These are phyloP conservation scores for Torrubiella hemipterigena DNA, from an alignment of 2,329 filamentous ascomycete genomes.

Conservation along the genomic window DNA sequence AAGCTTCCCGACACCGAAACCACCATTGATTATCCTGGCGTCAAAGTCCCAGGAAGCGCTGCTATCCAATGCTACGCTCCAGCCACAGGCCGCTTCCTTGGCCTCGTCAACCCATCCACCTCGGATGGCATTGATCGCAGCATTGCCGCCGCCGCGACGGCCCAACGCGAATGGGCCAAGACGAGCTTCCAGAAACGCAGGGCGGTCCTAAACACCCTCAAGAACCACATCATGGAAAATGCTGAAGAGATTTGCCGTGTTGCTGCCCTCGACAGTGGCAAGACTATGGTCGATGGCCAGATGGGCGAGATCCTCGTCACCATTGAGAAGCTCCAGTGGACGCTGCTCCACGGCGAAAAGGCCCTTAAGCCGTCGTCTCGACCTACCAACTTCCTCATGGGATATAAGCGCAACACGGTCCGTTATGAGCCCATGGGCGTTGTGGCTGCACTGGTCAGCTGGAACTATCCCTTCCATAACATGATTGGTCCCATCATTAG, in stretches of 20 bases:
- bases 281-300: conserved; percentile 88
- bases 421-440: conserved; percentile 87
- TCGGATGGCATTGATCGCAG: conserved; percentile 66
- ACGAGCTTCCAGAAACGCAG: conserved; percentile 70
- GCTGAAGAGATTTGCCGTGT: conserved; percentile 77
- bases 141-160: conserved; percentile 59
- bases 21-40: conserved; percentile 44
- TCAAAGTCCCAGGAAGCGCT: conserved; percentile 54
- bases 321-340: conserved; percentile 89
- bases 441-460: conserved; percentile 83
- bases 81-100: conserved; percentile 76
- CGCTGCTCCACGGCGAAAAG: conserved; percentile 76
- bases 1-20: conserved; percentile 45
- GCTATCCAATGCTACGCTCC: conserved; percentile 80
- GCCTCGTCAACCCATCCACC: conserved; percentile 65
- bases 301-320: conserved; percentile 94
- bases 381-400: conserved; percentile 86
- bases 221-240: conserved; percentile 76
- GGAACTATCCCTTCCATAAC: conserved; percentile 98
- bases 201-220: conserved; percentile 67
- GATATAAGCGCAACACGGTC: conserved; percentile 88
- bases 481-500: conserved; percentile 84
- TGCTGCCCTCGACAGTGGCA: conserved; percentile 86
- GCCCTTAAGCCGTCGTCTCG: conserved; percentile 60
- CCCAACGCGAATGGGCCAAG: conserved; percentile 65